Base-by-base conservation (phyloP, 148 eudicot genomes). In the Gaultheria prostrata region DNA sequence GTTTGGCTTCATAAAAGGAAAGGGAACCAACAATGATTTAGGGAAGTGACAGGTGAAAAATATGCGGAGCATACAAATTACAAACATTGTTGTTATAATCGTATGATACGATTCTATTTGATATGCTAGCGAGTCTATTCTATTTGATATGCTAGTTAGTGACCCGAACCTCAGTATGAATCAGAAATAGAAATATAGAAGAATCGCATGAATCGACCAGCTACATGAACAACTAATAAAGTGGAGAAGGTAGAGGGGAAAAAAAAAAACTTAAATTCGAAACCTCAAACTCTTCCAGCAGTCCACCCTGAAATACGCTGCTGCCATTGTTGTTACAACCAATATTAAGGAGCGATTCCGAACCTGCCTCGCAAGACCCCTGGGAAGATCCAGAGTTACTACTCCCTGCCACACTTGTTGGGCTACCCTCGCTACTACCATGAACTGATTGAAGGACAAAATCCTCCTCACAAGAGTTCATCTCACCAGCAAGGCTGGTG, bases 241-340 rank as follows among this genome's bases (percentile, higher is more conserved):
- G 54, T 8, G 39, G 24, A 21, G 35, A 46, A 56, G 10, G 26
- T 65, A 83, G 51, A 76, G 12, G 74, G 65, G 4, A 71, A 43
- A n/a, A 39, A 39, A 76, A 77, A 65, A 3, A 83, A 84, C 84
- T 82, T 67, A 82, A 67, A 86, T 87, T 83, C 83, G 84, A 85
- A 89, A 90, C 93, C 93, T 90, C 92, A 63, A 85, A 61, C 79
- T 75, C 45, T 79, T 85, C 82, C 77, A 63, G 82, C 73, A 67
- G 81, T 79, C 86, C 90, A 76, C 84, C 84, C 77, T 79, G 89
- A 84, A 79, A 72, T 17, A 85, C 59, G 59, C 85, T 39, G 45
- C 76, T 80, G 49, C 85, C 84, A 78, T 67, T 67, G 72, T 57
- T 83, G 24, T 76, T 53, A 33, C 77, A 33, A 49, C 39, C 86